A percentile compares a stretch with the other conserved stretches of the same genome.
These are phyloP conservation scores for Glycine soja DNA, from an alignment of 306 rosid species.

Conservation along the genomic window DNA sequence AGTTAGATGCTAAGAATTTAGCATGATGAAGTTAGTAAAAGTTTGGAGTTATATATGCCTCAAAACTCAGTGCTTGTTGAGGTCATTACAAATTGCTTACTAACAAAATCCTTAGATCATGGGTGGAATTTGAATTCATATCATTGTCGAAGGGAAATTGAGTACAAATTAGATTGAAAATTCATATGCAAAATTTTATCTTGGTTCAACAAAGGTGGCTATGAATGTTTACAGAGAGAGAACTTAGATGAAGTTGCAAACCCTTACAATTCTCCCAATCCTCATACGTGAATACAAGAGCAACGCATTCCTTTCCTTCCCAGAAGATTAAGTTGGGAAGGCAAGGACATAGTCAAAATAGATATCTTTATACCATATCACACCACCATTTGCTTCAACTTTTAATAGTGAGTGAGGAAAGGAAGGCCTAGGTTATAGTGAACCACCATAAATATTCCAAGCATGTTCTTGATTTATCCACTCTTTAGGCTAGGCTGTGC, in stretches of 20 bases:
- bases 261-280: background rate
- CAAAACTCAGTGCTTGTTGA: no score
- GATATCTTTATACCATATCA: background rate
- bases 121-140: background rate
- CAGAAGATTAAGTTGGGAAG: background rate
- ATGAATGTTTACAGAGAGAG: background rate
- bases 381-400: background rate
- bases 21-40: no score
- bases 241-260: background rate
- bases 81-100: background rate
- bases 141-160: background rate
- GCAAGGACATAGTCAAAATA: background rate
- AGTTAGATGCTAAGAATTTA: no score
- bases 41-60: no score
- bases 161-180: background rate
- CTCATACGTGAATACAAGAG: background rate
- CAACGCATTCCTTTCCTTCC: background rate
- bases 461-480: background rate
- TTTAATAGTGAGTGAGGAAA: background rate
- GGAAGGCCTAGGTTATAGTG: background rate
- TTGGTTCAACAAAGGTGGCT: conserved; percentile 11
- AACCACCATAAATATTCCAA: background rate
- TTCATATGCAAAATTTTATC: background rate
- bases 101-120: background rate
- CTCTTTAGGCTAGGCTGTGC: background rate